Conservation (phyloP, 2,329 filamentous ascomycete species). For the Hypoxylon rubiginosum region DNA sequence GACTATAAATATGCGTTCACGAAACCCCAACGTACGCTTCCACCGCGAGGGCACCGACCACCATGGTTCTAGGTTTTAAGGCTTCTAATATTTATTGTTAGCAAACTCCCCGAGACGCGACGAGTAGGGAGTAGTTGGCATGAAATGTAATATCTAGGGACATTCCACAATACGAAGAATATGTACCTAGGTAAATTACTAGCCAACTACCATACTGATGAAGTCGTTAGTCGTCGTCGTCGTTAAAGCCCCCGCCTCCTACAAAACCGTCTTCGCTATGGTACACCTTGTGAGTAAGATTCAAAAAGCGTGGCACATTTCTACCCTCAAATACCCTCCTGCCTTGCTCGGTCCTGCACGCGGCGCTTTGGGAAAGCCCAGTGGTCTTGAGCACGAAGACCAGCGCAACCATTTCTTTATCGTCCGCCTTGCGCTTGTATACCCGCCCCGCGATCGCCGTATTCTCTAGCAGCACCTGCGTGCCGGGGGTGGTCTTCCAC, state of each 20-base stretch:
- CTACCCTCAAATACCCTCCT: neutral
- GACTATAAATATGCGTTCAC: too few species aligned
- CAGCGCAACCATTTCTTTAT: neutral
- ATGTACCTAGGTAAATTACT: too few species aligned
- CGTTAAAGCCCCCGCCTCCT: neutral
- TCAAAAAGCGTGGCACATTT: neutral
- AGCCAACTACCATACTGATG: too few species aligned
- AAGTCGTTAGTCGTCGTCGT: neutral
- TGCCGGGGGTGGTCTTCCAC: conserved; percentile 7
- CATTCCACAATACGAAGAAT: too few species aligned
- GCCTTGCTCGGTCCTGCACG: neutral
- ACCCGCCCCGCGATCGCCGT: neutral
- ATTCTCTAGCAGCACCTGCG: neutral
- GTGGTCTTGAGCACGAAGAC: neutral
- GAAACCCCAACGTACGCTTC: too few species aligned
- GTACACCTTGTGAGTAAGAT: neutral
- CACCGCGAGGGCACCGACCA: too few species aligned
- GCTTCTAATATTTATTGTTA: too few species aligned
- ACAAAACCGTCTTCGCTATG: neutral
- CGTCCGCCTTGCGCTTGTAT: neutral
- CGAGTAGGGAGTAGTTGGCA: too few species aligned
- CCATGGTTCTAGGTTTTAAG: too few species aligned
- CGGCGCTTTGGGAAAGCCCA: neutral
- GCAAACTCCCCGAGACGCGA: too few species aligned
- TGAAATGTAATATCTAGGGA: too few species aligned